Evolutionary conservation across 78 protist genomes (phyloP).

Genomic region (Creolimax fragrantissima): DNA sequence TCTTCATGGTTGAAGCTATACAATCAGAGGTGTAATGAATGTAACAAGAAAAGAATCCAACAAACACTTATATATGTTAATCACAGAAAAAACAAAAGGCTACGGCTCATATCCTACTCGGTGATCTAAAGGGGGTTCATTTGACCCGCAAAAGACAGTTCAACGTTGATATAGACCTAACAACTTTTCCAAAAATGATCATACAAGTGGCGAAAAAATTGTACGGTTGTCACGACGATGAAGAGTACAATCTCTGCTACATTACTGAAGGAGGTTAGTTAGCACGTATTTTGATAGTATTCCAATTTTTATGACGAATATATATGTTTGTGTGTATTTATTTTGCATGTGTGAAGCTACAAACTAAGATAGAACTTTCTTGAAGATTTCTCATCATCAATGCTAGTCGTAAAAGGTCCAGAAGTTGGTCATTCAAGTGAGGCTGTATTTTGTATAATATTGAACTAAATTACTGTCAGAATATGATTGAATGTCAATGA

Average conservation of each 20-base stretch:
- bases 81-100: neutral
- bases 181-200: neutral
- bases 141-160: neutral
- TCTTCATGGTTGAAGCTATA: neutral
- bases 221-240: neutral
- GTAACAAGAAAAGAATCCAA: neutral
- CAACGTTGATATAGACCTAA: neutral
- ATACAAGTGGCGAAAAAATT: neutral
- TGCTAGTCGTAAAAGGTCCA: neutral
- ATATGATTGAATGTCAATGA: neutral
- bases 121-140: neutral
- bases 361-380: neutral
- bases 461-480: neutral
- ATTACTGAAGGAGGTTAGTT: neutral
- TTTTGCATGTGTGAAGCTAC: neutral
- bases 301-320: too few relatives aligned
- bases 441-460: neutral
- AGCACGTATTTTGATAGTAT: neutral
- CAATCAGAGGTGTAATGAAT: neutral
- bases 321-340: too few relatives aligned
- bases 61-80: neutral
- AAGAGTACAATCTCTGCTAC: neutral
- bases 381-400: neutral
- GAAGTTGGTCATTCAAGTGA: neutral
- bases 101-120: neutral